Base-by-base conservation (phyloP, 768 basidiomycete species). In the Ramaria sp. region DNA sequence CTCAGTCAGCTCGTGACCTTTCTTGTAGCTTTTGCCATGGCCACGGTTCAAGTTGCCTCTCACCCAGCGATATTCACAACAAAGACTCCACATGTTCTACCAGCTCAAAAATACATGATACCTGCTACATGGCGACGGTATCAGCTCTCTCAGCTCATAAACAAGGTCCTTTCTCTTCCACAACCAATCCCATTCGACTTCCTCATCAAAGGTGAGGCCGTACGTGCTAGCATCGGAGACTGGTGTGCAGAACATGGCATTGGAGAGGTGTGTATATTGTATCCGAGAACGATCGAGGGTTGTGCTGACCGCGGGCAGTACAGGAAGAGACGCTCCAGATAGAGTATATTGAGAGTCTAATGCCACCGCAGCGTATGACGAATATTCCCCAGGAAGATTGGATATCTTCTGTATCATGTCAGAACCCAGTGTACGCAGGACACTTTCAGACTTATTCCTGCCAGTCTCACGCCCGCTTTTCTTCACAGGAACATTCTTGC, bases 81-180 rank as follows among this genome's bases (percentile, higher is more conserved):
- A 0, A 75, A 82, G 52, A 80, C 84, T 0, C 70, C 71, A 1
- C 89, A 92, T 66, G 74, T 79, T 10, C 78, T 95, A 12, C 92
- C 87, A 0, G 75, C 82, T 1, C 88, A 93, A 66, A 91, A 90
- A 63, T 97, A 91, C 65, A 83, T 96, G 81, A 84, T 98, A 15
- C 95, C 96, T 1, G 74, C 82, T 0, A 71, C 78, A 66, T 98
- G 93, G 93, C 80, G 78, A 55, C 82, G 95, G n/a, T 98, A 88
- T 67, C 95, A 97, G 62, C 84, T 99, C 30, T 97, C 94, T 1
- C 92, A 97, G 57, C 83, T 98, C 41, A 82, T 99, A 56, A 99
- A 99, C 72, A 96, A 96, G 64, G 89, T 94, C 0, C 73, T 98
- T 25, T 76, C 78, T 24, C 78, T 86, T 16, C 66, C 76, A 0